Conservation (phyloP, 345 rosid genomes). For the Brassica incana region DNA sequence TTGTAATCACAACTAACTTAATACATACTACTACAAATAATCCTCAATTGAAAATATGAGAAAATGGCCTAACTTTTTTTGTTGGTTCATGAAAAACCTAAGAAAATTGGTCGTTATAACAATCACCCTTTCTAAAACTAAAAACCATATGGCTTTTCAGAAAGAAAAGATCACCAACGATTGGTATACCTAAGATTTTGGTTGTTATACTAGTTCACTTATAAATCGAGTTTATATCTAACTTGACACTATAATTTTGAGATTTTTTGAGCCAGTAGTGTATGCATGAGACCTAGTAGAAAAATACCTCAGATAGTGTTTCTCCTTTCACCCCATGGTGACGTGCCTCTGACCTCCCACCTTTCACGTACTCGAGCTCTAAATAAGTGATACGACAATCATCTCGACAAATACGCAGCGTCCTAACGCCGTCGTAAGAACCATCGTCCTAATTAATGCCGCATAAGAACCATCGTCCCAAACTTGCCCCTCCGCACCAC, state of each 20-base stretch:
- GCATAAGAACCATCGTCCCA: too few species aligned
- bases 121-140: too few species aligned
- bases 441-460: too few species aligned
- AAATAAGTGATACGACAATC: conserved; percentile 17
- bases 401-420: conserved; percentile 15
- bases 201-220: background rate
- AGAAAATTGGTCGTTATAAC: too few species aligned
- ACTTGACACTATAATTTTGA: background rate
- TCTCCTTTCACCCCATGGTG: conserved; percentile 24
- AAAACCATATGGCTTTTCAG: too few species aligned
- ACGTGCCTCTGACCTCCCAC: background rate
- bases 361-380: conserved; percentile 20
- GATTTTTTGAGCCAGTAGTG: background rate
- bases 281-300: background rate
- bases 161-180: background rate
- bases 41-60: too few species aligned
- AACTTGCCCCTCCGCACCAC: too few species aligned
- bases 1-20: too few species aligned
- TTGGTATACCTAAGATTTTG: background rate
- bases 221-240: background rate
- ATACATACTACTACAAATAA: too few species aligned
- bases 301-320: conserved; percentile 4
- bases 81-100: too few species aligned
- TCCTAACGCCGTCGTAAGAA: background rate
- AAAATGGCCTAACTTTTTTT: too few species aligned